Evolutionary conservation across 257 asterid species (phyloP).

Genomic region (Penstemon davidsonii): DNA sequence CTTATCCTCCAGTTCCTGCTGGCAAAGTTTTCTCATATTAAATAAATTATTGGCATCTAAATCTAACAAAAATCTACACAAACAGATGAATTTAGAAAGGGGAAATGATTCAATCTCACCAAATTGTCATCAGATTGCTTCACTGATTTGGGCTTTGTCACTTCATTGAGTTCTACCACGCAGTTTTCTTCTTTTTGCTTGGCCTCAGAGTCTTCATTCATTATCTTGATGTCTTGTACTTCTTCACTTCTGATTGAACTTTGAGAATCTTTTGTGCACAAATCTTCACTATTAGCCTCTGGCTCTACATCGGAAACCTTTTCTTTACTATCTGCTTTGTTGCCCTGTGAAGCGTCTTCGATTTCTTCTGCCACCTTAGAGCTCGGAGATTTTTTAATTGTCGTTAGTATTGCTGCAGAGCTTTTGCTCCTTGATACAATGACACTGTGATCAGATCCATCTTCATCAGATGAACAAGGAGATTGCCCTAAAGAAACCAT

Average conservation of each 20-base stretch:
- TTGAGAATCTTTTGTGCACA: conserved; percentile 17
- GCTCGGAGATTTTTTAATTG: conserved; percentile 18
- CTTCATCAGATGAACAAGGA: conserved; percentile 35
- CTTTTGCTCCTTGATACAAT: conserved; percentile 33
- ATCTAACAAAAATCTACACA: background rate
- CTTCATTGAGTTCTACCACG: conserved; percentile 16
- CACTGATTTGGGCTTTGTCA: conserved; percentile 22
- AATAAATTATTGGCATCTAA: background rate
- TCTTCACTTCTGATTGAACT: conserved; percentile 19
- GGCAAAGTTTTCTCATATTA: background rate
- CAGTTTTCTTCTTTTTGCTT: conserved; percentile 13
- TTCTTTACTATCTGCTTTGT: conserved; percentile 21
- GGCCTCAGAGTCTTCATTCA: conserved; percentile 12
- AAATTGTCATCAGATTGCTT: conserved; percentile 28
- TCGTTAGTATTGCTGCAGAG: conserved; percentile 14
- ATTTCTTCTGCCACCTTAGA: conserved; percentile 25
- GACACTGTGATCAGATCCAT: conserved; percentile 21
- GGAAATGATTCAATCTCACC: conserved; percentile 24
- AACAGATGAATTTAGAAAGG: background rate
- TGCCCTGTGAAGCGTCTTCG: conserved; percentile 10
- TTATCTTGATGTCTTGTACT: conserved; percentile 21
- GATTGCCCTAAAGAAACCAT: conserved; percentile 20
- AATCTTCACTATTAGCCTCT: conserved; percentile 14
- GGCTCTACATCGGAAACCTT: conserved; percentile 23
- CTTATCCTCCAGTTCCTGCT: background rate